Evolutionary conservation across 2,329 filamentous ascomycete genomes (phyloP).

Genomic region (Botrytis deweyae): DNA sequence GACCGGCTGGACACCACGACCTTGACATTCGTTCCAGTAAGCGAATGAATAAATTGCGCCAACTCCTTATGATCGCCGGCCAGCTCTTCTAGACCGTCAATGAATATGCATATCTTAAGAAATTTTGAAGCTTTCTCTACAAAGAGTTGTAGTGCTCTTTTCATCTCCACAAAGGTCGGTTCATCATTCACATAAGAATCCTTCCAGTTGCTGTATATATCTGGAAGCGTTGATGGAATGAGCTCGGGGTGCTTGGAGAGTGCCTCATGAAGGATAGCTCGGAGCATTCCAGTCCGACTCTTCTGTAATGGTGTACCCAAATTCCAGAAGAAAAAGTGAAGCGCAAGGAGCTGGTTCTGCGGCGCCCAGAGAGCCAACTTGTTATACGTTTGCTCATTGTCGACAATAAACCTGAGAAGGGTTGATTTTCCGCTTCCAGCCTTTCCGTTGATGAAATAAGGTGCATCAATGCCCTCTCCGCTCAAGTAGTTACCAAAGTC

Average conservation of each 20-base stretch:
- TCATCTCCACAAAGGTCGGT: not conserved
- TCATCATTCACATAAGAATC: not conserved
- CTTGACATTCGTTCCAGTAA: not conserved
- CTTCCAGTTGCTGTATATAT: not conserved
- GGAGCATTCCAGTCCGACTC: not conserved
- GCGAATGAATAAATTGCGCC: not conserved
- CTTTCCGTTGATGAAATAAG: not conserved
- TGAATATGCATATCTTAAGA: not conserved
- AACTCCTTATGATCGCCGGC: not conserved
- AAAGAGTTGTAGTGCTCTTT: not conserved
- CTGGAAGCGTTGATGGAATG: not conserved
- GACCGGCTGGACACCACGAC: not conserved
- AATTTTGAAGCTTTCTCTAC: not conserved
- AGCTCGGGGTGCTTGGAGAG: not conserved
- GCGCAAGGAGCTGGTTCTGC: not conserved
- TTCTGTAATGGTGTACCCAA: not conserved
- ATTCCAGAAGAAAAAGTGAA: not conserved
- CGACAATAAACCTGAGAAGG: not conserved
- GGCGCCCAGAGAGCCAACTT: not conserved
- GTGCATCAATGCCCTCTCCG: not conserved
- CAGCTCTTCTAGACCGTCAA: not conserved
- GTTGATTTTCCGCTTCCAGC: not conserved
- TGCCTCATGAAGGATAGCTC: not conserved
- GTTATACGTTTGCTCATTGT: not conserved
- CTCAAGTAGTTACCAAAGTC: not conserved